Evolutionary conservation across 768 basidiomycete genomes (phyloP).

Genomic region (Boletus edulis): DNA sequence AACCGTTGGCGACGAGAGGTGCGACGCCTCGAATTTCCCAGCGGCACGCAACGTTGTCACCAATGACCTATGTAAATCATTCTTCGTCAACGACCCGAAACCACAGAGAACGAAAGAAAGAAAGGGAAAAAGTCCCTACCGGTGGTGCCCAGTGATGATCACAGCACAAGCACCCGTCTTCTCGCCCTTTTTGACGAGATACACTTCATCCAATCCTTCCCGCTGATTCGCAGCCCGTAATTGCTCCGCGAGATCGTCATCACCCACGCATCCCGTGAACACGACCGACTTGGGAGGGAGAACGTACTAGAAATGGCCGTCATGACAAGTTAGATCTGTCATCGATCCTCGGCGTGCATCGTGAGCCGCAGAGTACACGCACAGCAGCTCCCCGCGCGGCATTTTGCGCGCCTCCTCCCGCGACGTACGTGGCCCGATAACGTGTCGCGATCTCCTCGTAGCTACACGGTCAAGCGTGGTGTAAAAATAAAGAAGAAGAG

Average conservation of each 20-base stretch:
- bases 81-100: too few relatives aligned
- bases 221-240: constrained; percentile 87
- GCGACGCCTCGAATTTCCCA: constrained; percentile 81
- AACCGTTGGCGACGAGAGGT: constrained; percentile 73
- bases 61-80: constrained; percentile 59
- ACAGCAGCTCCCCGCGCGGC: constrained; percentile 96
- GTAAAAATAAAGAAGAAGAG: background rate
- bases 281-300: constrained; percentile 87
- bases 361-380: background rate
- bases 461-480: constrained; percentile 38
- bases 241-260: constrained; percentile 89
- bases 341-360: too few relatives aligned
- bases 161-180: constrained; percentile 98
- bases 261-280: constrained; percentile 91
- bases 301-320: constrained; percentile 60
- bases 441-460: constrained; percentile 85
- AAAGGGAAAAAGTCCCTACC: constrained; percentile 54
- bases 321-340: background rate
- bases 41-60: constrained; percentile 90
- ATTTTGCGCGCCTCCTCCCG: constrained; percentile 96
- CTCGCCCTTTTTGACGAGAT: constrained; percentile 82
- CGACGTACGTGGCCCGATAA: constrained; percentile 82
- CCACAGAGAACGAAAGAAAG: background rate
- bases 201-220: constrained; percentile 86
- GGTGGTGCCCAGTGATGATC: constrained; percentile 87